Percentiles rank a stretch among this genome's conserved stretches.
Evolutionary conservation across 768 basidiomycete species (phyloP).

Genomic region (Suillus fuscotomentosus): DNA sequence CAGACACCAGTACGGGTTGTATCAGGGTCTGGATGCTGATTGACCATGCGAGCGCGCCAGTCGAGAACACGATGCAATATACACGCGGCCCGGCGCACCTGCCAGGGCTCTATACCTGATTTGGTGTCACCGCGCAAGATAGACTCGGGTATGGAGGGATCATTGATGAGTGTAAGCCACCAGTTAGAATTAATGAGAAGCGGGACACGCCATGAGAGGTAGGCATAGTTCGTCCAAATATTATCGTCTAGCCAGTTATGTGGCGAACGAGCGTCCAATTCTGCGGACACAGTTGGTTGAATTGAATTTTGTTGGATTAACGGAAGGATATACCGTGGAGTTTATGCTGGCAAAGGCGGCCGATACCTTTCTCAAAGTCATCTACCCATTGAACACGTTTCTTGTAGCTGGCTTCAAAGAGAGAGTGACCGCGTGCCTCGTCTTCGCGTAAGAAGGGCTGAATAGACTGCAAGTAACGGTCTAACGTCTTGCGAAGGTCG

Average conservation of each 20-base stretch:
- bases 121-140: constrained; percentile 23
- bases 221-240: constrained; percentile 86
- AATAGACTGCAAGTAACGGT: constrained; percentile 75
- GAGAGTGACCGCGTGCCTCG: constrained; percentile 52
- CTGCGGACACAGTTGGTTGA: not conserved
- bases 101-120: constrained; percentile 70
- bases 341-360: constrained; percentile 66
- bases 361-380: constrained; percentile 72
- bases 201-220: constrained; percentile 85
- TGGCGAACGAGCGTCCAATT: constrained; percentile 67
- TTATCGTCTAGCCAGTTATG: constrained; percentile 95
- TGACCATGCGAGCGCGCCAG: constrained; percentile 64
- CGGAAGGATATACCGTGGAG: constrained; percentile 56
- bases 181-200: constrained; percentile 91
- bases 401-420: constrained; percentile 51
- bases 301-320: not conserved
- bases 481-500: constrained; percentile 68
- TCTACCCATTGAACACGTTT: constrained; percentile 58
- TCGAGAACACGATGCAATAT: constrained; percentile 67
- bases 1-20: constrained; percentile 76
- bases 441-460: constrained; percentile 79
- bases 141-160: constrained; percentile 54
- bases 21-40: constrained; percentile 68
- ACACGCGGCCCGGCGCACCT: constrained; percentile 84
- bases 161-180: constrained; percentile 89